phyloP scores from a whole-genome alignment of 345 rosid genomes.

The Capsella bursapastoris region DNA sequence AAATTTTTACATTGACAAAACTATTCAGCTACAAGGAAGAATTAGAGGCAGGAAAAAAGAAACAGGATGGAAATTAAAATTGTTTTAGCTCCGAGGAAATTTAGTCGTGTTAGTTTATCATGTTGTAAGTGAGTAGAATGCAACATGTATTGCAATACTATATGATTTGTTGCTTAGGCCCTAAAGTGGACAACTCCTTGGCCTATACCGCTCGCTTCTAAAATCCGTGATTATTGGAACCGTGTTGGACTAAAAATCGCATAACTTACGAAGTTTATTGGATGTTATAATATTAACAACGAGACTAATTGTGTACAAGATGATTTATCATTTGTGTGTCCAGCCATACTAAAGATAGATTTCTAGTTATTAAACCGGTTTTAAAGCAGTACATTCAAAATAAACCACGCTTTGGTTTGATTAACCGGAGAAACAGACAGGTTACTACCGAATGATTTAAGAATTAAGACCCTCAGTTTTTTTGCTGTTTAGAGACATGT shows the following conservation, averaged over 20 bases:
- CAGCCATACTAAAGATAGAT: background rate
- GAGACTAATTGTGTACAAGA: background rate
- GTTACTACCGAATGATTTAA: background rate
- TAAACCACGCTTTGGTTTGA: constrained; percentile 1
- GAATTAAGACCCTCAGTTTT: background rate
- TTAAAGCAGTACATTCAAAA: constrained; percentile 5
- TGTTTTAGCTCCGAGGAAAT: background rate
- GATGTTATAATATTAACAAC: background rate
- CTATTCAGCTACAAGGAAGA: constrained; percentile 21
- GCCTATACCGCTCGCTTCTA: background rate
- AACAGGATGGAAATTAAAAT: constrained; percentile 6
- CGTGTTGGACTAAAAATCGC: background rate
- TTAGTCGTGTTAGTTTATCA: constrained; percentile 4
- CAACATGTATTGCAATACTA: background rate
- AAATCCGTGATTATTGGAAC: background rate
- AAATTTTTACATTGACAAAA: constrained; percentile 25
- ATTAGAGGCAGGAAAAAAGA: constrained; percentile 5
- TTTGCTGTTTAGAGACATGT: background rate
- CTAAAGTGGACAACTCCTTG: background rate
- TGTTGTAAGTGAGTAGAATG: too few relatives aligned
- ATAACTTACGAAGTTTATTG: background rate
- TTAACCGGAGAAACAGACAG: background rate
- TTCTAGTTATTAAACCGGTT: background rate
- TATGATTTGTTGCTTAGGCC: background rate
- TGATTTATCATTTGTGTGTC: background rate